Evolutionary conservation across 1,139 yeast species (phyloP), one percentile per base, ranked within the genome.

Genomic region (Yamadazyma trypodendri): DNA sequence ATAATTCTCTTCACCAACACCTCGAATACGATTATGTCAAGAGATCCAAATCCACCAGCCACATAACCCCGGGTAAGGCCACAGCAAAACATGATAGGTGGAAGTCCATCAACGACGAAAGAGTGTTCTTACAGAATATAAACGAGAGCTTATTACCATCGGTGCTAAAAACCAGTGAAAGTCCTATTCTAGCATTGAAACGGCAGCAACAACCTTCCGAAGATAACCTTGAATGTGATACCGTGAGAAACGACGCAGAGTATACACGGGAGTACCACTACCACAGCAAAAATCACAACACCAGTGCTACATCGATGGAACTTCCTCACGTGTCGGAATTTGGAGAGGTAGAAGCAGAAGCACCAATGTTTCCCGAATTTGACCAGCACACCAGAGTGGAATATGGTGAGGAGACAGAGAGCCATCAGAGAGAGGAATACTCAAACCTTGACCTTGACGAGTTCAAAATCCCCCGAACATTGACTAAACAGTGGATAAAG

Each of bases 111-210:
- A 48, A 64, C 36, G 60, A 61, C 37, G 73, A 67, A 37, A 59
- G 54, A 39, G 45, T 45, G 2, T 65, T 63, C 31, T 41, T 67
- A n/a, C 50, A 57, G 12, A 57, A 58, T 21, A 59, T 67, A 11
- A 59, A 59, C 42, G 65, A 65, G 41, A 51, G 53, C 8, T 51
- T 68, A 28, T 48, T 67, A 23, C 74, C 73, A 7, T 53, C 72
- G 1, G 70, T 67, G 1, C 49, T 68, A 24, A 61, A 56, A 42
- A 54, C 50, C 18, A 63, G 69, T 1, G 65, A 61, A 41, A 62
- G 68, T 34, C 65, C 61, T 0, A 64, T 64, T 6, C 45, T 61
- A 50, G 55, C 54, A 27, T 41, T 55, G 6, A 60, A 56, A 42
- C 42, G 68, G 27, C 67, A 60, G 32, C 49, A 44, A 20, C 35